Evolutionary conservation across 1,284 basidiomycete genomes (phyloP), one percentile per base, ranked within the genome.

Genomic region (Cystobasidium slooffiae): DNA sequence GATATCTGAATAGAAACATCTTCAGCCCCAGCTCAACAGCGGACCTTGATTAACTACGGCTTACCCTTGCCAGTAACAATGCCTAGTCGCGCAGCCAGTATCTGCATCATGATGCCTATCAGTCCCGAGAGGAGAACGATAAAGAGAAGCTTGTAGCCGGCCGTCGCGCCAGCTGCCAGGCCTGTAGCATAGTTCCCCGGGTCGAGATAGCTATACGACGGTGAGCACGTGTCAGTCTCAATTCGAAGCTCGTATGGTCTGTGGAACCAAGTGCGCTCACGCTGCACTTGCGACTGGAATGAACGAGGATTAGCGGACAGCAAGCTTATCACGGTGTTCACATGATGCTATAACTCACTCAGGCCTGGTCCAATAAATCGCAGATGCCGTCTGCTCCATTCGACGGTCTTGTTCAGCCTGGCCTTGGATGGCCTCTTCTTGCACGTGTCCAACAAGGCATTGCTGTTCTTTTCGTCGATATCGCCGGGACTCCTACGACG

Each of bases 61-160:
- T 78, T 66, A 77, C 82, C 82, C 53, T 80, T 73, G 22, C 82
- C 82, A 16, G 85, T 86, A 3, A 85, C 84, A 53, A 85, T 83
- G 4, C 87, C 87, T 3, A 88, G 79, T 44, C 86, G 81, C 20
- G 85, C 84, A 0, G 85, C 81, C 37, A 85, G 81, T 49, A 84
- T 80, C 75, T 84, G 84, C 66, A 93, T 85, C 72, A 91, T 86
- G 1, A 91, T 88, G 12, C 92, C 94, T 70, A 93, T 89, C n/a
- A 94, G 79, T 20, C 92, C 92, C 0, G 94, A 87, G 18, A 96
- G 80, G 1, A 97, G 86, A 12, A 97, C 89, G 63, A 96, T 86
- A 80, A 95, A 94, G 49, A 97, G 86, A 43, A 96, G 86, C 77
- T 89, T 88, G 84, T 94, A 96, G 0, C 93, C 93, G 58, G 78